These are phyloP conservation scores for Penstemon eatonii DNA, from an alignment of 257 asterid species.

Conservation along the genomic window DNA sequence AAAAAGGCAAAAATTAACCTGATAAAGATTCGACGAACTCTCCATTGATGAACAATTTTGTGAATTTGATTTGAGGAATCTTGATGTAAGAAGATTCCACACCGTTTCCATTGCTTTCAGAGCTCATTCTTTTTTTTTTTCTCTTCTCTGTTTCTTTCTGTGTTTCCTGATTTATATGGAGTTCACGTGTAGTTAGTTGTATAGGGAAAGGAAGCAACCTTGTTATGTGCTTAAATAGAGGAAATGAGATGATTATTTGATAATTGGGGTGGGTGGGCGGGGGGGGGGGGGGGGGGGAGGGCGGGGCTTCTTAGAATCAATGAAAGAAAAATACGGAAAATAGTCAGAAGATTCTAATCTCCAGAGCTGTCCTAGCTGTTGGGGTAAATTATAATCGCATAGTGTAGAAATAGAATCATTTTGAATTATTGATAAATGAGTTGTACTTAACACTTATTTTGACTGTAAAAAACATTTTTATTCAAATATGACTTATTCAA, in stretches of 20 bases:
- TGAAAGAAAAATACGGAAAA: too few species aligned
- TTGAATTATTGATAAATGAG: too few species aligned
- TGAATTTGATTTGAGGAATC: conserved; percentile 55
- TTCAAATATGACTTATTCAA: too few species aligned
- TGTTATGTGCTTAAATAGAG: background rate
- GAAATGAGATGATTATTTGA: background rate
- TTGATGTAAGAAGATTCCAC: conserved; percentile 26
- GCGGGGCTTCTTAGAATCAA: too few species aligned
- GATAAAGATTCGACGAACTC: conserved; percentile 59
- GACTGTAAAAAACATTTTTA: too few species aligned
- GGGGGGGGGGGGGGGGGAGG: background rate
- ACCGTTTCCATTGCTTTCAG: conserved; percentile 21
- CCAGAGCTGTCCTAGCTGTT: too few species aligned
- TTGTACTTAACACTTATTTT: too few species aligned
- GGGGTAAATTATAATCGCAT: too few species aligned
- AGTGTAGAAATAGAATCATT: too few species aligned
- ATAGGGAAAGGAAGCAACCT: background rate
- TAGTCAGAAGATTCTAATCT: too few species aligned
- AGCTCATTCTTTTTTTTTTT: conserved; percentile 25
- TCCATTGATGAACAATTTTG: conserved; percentile 70
- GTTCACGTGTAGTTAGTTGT: background rate
- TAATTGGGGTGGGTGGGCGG: background rate
- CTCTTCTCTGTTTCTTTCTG: background rate
- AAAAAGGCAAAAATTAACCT: conserved; percentile 36
- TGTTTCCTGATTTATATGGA: too few species aligned